Evolutionary conservation across 2,329 filamentous ascomycete species (phyloP).

Genomic region (Metarhizium anisopliae): DNA sequence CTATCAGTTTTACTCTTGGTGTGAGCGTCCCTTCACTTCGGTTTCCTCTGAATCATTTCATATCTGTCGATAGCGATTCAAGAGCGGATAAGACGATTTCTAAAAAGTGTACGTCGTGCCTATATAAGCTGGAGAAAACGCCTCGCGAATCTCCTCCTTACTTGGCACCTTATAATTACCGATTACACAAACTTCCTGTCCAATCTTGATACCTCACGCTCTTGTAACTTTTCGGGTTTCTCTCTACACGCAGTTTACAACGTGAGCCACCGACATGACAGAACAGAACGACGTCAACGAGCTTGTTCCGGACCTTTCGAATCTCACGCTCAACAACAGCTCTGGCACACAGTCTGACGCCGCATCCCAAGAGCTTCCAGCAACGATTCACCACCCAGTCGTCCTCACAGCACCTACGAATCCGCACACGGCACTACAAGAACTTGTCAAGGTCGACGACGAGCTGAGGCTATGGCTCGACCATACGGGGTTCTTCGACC

Average conservation of each 20-base stretch:
- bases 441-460: slow-evolving; percentile 5
- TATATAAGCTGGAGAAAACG: too few species aligned
- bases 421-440: neutral
- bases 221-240: neutral
- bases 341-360: neutral
- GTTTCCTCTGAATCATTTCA: too few species aligned
- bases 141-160: too few species aligned
- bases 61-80: too few species aligned
- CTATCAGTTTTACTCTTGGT: neutral
- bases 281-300: neutral
- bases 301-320: neutral
- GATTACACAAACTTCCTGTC: too few species aligned
- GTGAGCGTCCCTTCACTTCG: neutral
- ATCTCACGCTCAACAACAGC: neutral
- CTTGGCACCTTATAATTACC: too few species aligned
- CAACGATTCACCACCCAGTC: neutral
- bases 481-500: slow-evolving; percentile 16
- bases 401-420: neutral
- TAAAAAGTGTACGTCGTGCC: too few species aligned
- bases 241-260: neutral
- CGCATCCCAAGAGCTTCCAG: neutral
- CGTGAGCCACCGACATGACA: neutral
- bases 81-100: too few species aligned
- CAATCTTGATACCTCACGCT: neutral
- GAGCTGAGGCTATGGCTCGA: slow-evolving; percentile 17